Conservation (phyloP, 805 yeast species). For the Wickerhamiella kazuoi region DNA sequence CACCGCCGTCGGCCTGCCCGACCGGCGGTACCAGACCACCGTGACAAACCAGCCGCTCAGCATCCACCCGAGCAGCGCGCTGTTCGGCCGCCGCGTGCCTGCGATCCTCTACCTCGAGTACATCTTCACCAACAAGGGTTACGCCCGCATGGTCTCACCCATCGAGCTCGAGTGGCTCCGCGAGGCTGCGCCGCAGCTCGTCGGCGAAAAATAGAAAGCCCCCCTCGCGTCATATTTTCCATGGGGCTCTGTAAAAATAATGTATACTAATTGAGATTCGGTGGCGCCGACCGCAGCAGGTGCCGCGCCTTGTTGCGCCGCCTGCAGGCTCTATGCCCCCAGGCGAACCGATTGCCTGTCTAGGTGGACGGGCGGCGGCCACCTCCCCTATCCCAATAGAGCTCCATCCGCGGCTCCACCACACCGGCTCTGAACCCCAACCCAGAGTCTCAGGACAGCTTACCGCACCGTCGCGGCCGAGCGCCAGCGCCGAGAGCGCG, state of each 20-base stretch:
- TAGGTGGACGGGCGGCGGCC: no score
- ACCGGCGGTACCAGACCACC: constrained; percentile 76
- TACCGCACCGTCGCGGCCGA: no score
- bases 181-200: not conserved
- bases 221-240: not conserved
- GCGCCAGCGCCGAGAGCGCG: no score
- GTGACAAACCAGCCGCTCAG: constrained; percentile 62
- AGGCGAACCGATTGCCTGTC: no score
- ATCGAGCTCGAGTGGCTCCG: constrained; percentile 63
- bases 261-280: no score
- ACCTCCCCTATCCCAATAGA: no score
- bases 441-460: no score
- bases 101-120: constrained; percentile 90
- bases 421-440: no score
- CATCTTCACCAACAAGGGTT: constrained; percentile 83
- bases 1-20: constrained; percentile 90
- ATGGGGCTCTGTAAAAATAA: not conserved
- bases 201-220: not conserved
- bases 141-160: constrained; percentile 75
- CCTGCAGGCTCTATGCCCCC: no score
- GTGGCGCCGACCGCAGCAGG: no score
- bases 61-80: constrained; percentile 75
- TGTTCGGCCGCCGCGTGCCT: constrained; percentile 67
- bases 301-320: no score
- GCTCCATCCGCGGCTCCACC: no score